Evolutionary conservation across 139 green algal genomes (phyloP), one percentile per base, ranked within the genome.

Genomic region (Closterium sp.): DNA sequence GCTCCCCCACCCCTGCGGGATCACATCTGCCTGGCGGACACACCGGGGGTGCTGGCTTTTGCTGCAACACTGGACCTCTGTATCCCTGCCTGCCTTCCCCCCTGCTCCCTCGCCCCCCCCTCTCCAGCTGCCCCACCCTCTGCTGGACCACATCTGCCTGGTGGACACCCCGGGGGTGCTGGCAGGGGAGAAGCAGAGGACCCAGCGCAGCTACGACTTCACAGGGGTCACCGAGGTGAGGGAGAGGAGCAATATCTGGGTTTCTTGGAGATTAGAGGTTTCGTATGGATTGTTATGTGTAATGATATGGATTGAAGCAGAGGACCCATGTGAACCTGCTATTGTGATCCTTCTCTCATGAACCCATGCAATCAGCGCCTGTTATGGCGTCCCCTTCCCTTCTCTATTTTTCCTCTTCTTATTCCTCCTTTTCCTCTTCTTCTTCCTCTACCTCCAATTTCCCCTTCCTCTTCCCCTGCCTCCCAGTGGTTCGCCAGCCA

Each of bases 81-180:
- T n/a, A n/a, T n/a, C n/a, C n/a, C n/a, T n/a, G n/a, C n/a, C n/a
- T n/a, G n/a, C n/a, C n/a, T n/a, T n/a, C 55, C 55, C 55, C 12
- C 55, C 38, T 66, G 38, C 16, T 76, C 55, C 25, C 55, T 12
- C 55, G 3, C 12, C 25, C 55, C 12, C 55, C 55, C 55, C 6
- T 55, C 55, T 28, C 5, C 92, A 96, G 88, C 66, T 94, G 85
- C 90, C 90, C 10, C 89, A 94, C 34, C 90, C 90, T 12, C 94
- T 99, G 93, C 95, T 99, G 84, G 96, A 99, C 91, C 96, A 98
- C 87, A 96, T 99, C 84, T 97, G 96, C 0, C 95, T 99, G 86
- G 94, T 99, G 34, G 97, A 99, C 94, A 99, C 97, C 4, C 97
- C 97, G 1, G 97, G 97, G 86, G 98, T 99, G 91, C 95, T 99